Evolutionary conservation across 2,329 filamentous ascomycete species (phyloP).

Genomic region (Exophiala spinifera): DNA sequence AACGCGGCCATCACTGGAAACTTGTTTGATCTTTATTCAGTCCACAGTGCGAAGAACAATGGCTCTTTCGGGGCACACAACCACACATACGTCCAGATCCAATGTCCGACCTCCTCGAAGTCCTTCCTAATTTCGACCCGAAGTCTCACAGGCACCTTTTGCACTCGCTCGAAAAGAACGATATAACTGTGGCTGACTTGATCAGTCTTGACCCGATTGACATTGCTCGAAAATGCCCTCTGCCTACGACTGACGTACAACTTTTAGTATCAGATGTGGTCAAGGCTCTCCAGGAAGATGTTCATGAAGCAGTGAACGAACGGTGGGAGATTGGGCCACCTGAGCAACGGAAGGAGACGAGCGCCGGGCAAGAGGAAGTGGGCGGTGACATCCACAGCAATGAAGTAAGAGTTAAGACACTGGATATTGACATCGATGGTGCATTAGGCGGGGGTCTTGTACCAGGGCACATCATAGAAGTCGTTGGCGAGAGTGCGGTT

Average conservation of each 20-base stretch:
- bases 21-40: too few species aligned
- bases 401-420: constrained; percentile 69
- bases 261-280: constrained; percentile 67
- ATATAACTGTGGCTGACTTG: constrained; percentile 76
- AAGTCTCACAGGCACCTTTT: constrained; percentile 71
- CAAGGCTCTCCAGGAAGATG: constrained; percentile 57
- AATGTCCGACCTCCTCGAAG: constrained; percentile 82
- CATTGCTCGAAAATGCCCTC: constrained; percentile 78
- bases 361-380: constrained; percentile 35
- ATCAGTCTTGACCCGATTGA: constrained; percentile 78
- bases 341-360: neutral
- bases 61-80: constrained; percentile 4
- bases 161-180: constrained; percentile 72
- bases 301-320: constrained; percentile 9
- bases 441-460: constrained; percentile 76
- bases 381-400: constrained; percentile 35
- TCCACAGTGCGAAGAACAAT: neutral
- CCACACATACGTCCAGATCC: constrained; percentile 1
- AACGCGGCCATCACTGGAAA: neutral
- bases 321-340: neutral
- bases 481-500: constrained; percentile 85
- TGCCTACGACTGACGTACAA: constrained; percentile 77
- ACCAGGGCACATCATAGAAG: constrained; percentile 76
- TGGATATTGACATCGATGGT: constrained; percentile 70
- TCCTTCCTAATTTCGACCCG: constrained; percentile 76